A percentile compares a stretch with the other conserved stretches of the same genome.
phyloP scores from a whole-genome alignment of 2,329 filamentous ascomycete genomes.

The Aspergillus sojae region DNA sequence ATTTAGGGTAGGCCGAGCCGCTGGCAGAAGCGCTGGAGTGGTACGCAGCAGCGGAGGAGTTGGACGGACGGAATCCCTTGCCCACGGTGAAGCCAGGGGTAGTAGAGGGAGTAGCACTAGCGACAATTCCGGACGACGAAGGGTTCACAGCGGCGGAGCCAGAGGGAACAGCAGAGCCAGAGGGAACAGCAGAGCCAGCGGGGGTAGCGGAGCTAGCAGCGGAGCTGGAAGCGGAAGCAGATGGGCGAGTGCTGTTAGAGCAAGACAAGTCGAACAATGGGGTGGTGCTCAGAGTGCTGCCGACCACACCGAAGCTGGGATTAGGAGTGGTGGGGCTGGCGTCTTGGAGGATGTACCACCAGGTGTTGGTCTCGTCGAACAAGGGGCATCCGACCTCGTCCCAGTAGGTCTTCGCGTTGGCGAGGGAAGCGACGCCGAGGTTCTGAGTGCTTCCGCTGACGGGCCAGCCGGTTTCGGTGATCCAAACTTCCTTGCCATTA shows the following conservation, averaged over 20 bases:
- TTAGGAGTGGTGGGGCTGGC: constrained; percentile 22
- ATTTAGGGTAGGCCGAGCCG: no score
- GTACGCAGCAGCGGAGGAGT: no score
- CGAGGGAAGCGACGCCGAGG: constrained; percentile 62
- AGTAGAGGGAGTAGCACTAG: no score
- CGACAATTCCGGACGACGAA: no score
- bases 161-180: no score
- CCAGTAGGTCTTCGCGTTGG: constrained; percentile 81
- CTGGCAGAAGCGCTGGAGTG: no score
- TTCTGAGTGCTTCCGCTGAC: constrained; percentile 67
- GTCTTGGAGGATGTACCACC: constrained; percentile 49
- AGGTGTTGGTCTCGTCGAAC: constrained; percentile 44
- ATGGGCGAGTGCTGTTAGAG: constrained; percentile 25
- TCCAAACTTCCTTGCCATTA: constrained; percentile 73
- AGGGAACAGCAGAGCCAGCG: no score
- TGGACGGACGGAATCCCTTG: no score
- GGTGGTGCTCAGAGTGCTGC: constrained; percentile 35
- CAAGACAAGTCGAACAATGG: constrained; percentile 44
- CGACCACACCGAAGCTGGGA: constrained; percentile 26
- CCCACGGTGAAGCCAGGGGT: no score
- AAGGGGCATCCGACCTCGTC: constrained; percentile 72
- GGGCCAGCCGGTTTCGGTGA: constrained; percentile 89
- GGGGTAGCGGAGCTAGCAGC: no score
- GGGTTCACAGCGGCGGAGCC: no score
- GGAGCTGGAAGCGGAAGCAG: constrained; percentile 2